Evolutionary conservation across 2,329 filamentous ascomycete genomes (phyloP), one percentile per base, ranked within the genome.

Genomic region (Colletotrichum tropicicola): DNA sequence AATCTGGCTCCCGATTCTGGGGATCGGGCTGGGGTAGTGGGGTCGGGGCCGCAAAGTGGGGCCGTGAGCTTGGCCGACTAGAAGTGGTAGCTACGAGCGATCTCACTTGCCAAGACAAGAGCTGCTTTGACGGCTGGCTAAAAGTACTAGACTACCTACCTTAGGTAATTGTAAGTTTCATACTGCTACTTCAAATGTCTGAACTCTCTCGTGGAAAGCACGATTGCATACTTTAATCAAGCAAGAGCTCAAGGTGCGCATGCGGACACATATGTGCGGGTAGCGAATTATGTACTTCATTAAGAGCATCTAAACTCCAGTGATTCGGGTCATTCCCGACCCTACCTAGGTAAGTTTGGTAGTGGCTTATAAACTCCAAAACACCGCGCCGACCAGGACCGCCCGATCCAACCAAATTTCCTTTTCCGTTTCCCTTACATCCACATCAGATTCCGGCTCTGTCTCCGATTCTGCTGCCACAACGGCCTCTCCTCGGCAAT

Each of bases 391-490:
- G 8, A 41, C 35, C 15, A 3, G 6, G 37, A 15, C 37, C 52
- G 3, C 32, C 32, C 10, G 12, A 35, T 23, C 9, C 19, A 17
- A 13, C 23, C 49, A 17, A 17, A n/a, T 15, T n/a, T 10, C 9
- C 23, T 39, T 25, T 19, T 7, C 23, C 8, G 3, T 1, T 32
- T n/a, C 23, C 17, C 21, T 35, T 71, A 83, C 75, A 82, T 76
- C 81, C 81, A 83, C 75, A 80, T 80, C 67, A 83, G 63, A 71
- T 82, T 86, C 54, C 83, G 77, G 67, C 77, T 78, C 66, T 81
- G 80, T 58, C 79, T 78, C 60, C 83, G 76, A 54, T 85, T 85
- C 74, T 87, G 84, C 73, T 87, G 84, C 84, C 84, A 87, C 37
- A 87, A 73, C 5, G 83, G 83, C 43, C 82, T 73, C 23, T 78